Evolutionary conservation across 129 eudicot species (phyloP), one percentile per base, ranked within the genome.

Genomic region (Escallonia rubra): DNA sequence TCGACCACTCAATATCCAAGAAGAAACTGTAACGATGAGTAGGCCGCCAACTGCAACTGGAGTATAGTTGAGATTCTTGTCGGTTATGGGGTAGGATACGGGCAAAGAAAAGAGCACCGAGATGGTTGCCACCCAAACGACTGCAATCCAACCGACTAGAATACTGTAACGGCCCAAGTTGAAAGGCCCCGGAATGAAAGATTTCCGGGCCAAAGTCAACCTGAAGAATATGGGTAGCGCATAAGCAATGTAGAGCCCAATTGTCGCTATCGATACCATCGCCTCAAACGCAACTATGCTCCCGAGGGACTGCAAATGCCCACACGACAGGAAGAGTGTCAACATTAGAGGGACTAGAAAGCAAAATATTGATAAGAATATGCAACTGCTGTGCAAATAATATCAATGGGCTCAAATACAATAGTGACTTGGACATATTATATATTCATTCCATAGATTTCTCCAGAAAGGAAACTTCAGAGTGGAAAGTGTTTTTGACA

Each of bases 281-380:
- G 99, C 99, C 72, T 94, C 89, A 74, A 94, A 94, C 59, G 99
- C 99, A 69, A 94, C 99, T 80, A 82, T 54, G 82, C 99, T 94
- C 68, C 95, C 97, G 0, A 94, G 84, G 59, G 97, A 94, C 99
- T 94, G 88, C 93, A 83, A 66, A 70, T 4, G 41, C 10, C 8
- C 16, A 6, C 8, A 13, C 11, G 14, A 65, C 4, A 45, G 59
- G 2, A 14, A 43, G 54, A 46, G 10, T 64, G 34, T 23, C 34
- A 23, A 23, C 34, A 23, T 23, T 23, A 23, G 34, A 23, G 34
- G 34, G 34, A 23, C 34, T 23, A 0, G 34, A 23, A 23, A 23
- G 34, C 34, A 23, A 23, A 23, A 23, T 23, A 23, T 23, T 23
- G 34, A 23, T 23, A 23, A 23, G 34, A 23, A 23, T 23, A 23